Conservation (phyloP, 495 filamentous ascomycete species). For the Hypoxylon perforatum region DNA sequence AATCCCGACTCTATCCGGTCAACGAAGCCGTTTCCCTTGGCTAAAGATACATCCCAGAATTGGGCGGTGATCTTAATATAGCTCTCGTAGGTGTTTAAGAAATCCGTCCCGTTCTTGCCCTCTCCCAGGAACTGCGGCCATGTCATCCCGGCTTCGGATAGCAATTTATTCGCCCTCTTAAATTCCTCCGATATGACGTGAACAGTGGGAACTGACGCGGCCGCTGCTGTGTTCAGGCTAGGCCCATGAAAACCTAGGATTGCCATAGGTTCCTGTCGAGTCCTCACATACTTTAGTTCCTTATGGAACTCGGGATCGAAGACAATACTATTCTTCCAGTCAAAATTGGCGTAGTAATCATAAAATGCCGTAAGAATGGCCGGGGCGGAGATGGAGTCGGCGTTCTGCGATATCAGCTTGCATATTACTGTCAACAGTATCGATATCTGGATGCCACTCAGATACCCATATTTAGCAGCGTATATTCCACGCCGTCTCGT, state of each 20-base stretch:
- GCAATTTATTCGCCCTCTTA: slow-evolving; percentile 49
- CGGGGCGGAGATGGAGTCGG: slow-evolving; percentile 45
- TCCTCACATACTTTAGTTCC: slow-evolving; percentile 57
- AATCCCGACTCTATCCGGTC: slow-evolving; percentile 67
- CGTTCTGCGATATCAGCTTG: slow-evolving; percentile 55
- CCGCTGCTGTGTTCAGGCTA: slow-evolving; percentile 62
- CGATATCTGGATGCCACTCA: slow-evolving; percentile 68
- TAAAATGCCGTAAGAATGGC: slow-evolving; percentile 65
- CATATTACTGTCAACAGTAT: slow-evolving; percentile 63
- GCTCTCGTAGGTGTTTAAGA: slow-evolving; percentile 56
- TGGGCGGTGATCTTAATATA: slow-evolving; percentile 65
- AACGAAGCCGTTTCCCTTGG: slow-evolving; percentile 58
- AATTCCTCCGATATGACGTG: slow-evolving; percentile 62
- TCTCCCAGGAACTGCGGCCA: slow-evolving; percentile 57
- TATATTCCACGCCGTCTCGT: slow-evolving; percentile 66
- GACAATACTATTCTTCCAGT: slow-evolving; percentile 59
- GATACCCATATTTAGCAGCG: slow-evolving; percentile 66
- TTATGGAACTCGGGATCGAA: slow-evolving; percentile 64
- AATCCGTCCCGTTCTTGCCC: slow-evolving; percentile 48
- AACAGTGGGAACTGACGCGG: slow-evolving; percentile 59
- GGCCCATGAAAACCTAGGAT: slow-evolving; percentile 66
- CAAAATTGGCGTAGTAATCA: slow-evolving; percentile 65
- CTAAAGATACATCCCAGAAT: slow-evolving; percentile 64
- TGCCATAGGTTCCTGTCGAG: slow-evolving; percentile 64
- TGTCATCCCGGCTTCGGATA: slow-evolving; percentile 44